These are phyloP conservation scores for Hippophae tibetana DNA, from an alignment of 306 rosid species.

Conservation along the genomic window DNA sequence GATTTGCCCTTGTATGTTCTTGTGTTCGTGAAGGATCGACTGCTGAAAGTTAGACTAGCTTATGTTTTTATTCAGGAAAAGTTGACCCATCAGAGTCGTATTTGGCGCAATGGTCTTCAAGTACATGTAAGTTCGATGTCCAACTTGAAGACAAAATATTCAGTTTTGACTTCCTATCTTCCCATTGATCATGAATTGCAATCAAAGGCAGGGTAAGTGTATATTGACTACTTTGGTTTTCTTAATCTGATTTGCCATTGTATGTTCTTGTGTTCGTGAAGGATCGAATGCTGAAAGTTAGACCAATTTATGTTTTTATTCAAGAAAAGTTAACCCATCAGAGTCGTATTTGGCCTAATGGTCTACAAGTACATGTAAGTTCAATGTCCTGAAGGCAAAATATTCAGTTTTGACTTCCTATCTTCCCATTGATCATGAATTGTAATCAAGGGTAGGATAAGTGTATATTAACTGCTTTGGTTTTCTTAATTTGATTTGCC, in stretches of 20 bases:
- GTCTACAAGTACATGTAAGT: conserved; percentile 79
- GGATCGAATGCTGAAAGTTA: conserved; percentile 54
- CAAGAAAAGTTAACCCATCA: conserved; percentile 84
- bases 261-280: conserved; percentile 71
- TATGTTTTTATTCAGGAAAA: conserved; percentile 73
- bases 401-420: conserved; percentile 1
- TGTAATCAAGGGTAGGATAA: conserved; percentile 90
- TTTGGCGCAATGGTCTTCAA: conserved; percentile 87
- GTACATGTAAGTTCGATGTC: conserved; percentile 81
- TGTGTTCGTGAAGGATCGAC: conserved; percentile 62
- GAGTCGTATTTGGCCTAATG: conserved; percentile 83
- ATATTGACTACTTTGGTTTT: conserved; percentile 81
- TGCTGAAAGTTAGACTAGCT: conserved; percentile 68
- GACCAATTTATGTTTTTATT: conserved; percentile 74
- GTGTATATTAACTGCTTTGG: conserved; percentile 89
- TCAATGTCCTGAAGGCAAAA: conserved; percentile 63
- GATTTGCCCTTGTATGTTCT: conserved; percentile 74
- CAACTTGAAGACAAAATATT: conserved; percentile 48
- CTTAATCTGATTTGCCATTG: conserved; percentile 80
- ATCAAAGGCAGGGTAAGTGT: conserved; percentile 88
- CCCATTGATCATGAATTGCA: conserved; percentile 28
- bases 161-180: neutral
- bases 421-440: too few relatives aligned
- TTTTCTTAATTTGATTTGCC: conserved; percentile 72
- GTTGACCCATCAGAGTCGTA: conserved; percentile 84